A percentile compares a stretch with the other conserved stretches of the same genome.
Conservation (phyloP, 2,329 filamentous ascomycete genomes). For the Clarireedia sp. region DNA sequence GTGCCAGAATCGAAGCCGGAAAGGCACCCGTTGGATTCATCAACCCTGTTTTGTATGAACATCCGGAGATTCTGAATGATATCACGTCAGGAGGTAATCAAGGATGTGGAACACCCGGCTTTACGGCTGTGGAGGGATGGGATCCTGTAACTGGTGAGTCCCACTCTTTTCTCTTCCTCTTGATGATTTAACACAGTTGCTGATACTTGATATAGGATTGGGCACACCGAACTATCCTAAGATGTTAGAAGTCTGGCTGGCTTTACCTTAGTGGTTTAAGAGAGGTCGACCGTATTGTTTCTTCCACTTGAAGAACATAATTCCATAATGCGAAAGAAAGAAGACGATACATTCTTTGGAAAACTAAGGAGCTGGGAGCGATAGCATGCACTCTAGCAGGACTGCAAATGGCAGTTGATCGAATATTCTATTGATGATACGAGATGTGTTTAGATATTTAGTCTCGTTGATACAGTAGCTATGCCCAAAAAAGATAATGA, state of each 20-base stretch:
- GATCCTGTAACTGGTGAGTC: conserved; percentile 31
- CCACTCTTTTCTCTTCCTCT: background rate
- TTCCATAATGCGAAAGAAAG: background rate
- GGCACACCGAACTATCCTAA: conserved; percentile 8
- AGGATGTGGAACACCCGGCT: conserved; percentile 32
- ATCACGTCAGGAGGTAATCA: conserved; percentile 33
- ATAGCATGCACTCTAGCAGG: no score
- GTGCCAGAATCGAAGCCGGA: conserved; percentile 45
- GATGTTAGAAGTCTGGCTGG: conserved; percentile 1
- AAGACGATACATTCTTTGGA: no score
- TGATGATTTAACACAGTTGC: background rate
- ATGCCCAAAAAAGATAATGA: no score
- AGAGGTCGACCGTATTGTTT: background rate
- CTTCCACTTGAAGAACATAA: background rate
- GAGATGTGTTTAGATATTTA: no score
- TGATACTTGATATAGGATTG: conserved; percentile 3
- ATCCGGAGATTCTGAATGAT: conserved; percentile 25
- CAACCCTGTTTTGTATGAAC: conserved; percentile 35
- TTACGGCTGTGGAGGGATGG: conserved; percentile 29
- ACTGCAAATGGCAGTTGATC: no score
- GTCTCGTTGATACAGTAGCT: no score
- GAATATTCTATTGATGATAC: no score
- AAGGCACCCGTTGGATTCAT: conserved; percentile 36
- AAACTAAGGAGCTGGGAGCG: no score
- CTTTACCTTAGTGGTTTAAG: background rate